These are phyloP conservation scores for Cystofilobasidium bisporidii DNA, from an alignment of 768 basidiomycete genomes.

Conservation along the genomic window DNA sequence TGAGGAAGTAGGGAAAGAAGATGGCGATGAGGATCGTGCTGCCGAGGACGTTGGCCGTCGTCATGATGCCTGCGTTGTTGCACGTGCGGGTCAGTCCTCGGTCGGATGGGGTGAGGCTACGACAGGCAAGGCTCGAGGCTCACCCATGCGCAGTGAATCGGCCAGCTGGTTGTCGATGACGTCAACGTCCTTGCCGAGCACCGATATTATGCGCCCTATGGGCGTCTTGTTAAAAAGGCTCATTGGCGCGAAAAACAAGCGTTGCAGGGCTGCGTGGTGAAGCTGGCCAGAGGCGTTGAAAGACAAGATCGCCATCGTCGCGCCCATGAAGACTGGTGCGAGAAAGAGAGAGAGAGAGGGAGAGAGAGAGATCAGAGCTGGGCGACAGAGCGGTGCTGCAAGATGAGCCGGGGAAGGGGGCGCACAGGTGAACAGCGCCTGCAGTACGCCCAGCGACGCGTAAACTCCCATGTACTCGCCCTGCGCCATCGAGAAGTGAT, in stretches of 20 bases:
- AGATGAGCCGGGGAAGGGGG: constrained; percentile 58
- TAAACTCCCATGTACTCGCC: constrained; percentile 63
- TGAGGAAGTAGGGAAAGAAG: constrained; percentile 73
- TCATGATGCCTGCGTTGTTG: constrained; percentile 59
- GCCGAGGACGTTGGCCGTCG: constrained; percentile 57
- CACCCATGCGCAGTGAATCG: constrained; percentile 37
- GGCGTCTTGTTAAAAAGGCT: constrained; percentile 68
- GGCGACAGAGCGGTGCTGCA: constrained; percentile 46
- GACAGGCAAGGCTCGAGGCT: neutral
- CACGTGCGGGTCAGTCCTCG: constrained; percentile 34
- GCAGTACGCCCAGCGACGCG: constrained; percentile 54
- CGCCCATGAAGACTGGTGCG: constrained; percentile 10
- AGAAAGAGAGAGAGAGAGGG: too few relatives aligned
- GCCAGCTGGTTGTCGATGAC: constrained; percentile 38
- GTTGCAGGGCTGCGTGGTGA: constrained; percentile 51
- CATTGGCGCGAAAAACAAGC: constrained; percentile 66
- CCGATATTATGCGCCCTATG: constrained; percentile 40
- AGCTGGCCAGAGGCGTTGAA: constrained; percentile 65
- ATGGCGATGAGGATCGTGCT: constrained; percentile 52
- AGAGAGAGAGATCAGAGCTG: too few relatives aligned
- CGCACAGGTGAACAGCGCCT: constrained; percentile 57
- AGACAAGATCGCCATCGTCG: constrained; percentile 54
- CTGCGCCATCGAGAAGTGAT: constrained; percentile 46
- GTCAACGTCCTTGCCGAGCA: constrained; percentile 40
- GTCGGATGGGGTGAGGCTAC: too few relatives aligned